Percentiles rank a stretch among this genome's conserved stretches.
These are phyloP conservation scores for Leishmania aethiopica DNA, from an alignment of 208 protist species.

Conservation along the genomic window DNA sequence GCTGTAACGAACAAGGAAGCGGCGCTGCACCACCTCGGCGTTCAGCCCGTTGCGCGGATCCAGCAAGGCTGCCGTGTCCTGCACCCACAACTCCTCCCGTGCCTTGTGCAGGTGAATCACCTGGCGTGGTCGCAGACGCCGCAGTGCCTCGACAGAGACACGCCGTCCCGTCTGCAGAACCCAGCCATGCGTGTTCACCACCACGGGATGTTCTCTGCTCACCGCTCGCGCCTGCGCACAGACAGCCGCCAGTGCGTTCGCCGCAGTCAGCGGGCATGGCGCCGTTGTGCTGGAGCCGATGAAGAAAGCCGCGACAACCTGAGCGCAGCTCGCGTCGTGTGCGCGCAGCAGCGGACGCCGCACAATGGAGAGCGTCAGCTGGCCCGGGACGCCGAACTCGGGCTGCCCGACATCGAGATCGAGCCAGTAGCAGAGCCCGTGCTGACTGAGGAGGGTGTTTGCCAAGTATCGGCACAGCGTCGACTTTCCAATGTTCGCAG, in stretches of 20 bases:
- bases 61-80: slow-evolving; percentile 41
- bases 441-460: slow-evolving; percentile 79
- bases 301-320: slow-evolving; percentile 51
- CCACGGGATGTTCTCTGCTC: slow-evolving; percentile 54
- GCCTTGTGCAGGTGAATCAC: slow-evolving; percentile 75
- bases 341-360: slow-evolving; percentile 55
- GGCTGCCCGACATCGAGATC: slow-evolving; percentile 90
- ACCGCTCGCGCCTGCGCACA: slow-evolving; percentile 39
- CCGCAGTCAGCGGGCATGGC: slow-evolving; percentile 49
- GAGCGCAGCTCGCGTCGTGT: slow-evolving; percentile 44
- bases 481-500: slow-evolving; percentile 81
- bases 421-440: slow-evolving; percentile 79
- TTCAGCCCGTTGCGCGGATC: slow-evolving; percentile 68
- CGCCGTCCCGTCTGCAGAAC: slow-evolving; percentile 82
- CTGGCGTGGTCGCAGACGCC: slow-evolving; percentile 63
- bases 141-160: slow-evolving; percentile 75
- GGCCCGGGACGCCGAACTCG: slow-evolving; percentile 82
- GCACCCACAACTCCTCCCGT: slow-evolving; percentile 47
- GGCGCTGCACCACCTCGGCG: slow-evolving; percentile 52
- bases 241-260: slow-evolving; percentile 52
- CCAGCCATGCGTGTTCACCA: slow-evolving; percentile 93
- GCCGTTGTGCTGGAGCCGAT: slow-evolving; percentile 47
- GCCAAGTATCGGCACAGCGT: slow-evolving; percentile 79
- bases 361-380: slow-evolving; percentile 63
- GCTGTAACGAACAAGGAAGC: slow-evolving; percentile 61